Conservation (phyloP, 495 filamentous ascomycete species). For the Filosporella fistucella region DNA sequence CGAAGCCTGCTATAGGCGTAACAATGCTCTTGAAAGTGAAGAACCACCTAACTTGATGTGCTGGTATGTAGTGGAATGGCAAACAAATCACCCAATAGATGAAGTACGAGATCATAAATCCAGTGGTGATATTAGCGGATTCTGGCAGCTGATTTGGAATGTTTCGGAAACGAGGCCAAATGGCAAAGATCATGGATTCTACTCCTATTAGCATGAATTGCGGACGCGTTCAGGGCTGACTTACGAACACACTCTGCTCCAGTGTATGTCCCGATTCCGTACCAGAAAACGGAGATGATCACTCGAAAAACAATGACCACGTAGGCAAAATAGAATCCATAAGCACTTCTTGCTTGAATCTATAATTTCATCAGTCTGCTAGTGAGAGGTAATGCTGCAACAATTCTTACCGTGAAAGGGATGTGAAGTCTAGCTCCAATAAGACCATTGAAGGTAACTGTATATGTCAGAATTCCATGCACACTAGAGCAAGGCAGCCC, state of each 20-base stretch:
- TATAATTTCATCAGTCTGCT: neutral
- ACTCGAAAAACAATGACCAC: conserved; percentile 60
- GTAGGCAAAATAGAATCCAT: conserved; percentile 65
- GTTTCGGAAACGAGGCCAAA: conserved; percentile 55
- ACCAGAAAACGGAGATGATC: conserved; percentile 66
- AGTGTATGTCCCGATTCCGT: conserved; percentile 62
- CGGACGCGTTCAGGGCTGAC: conserved; percentile 25
- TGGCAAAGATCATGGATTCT: conserved; percentile 59
- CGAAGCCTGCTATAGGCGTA: conserved; percentile 44
- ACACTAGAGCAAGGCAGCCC: no score
- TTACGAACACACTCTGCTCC: conserved; percentile 54
- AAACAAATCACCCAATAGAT: conserved; percentile 53
- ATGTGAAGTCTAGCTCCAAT: conserved; percentile 56
- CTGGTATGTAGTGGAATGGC: conserved; percentile 47
- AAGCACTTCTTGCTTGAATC: conserved; percentile 55
- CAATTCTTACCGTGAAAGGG: conserved; percentile 49
- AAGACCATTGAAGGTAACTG: conserved; percentile 52
- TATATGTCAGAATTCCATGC: no score
- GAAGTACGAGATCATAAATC: conserved; percentile 54
- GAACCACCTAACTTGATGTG: conserved; percentile 49
- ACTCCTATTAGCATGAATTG: conserved; percentile 29
- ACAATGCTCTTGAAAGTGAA: conserved; percentile 51
- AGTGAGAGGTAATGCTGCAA: neutral
- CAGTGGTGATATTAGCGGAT: conserved; percentile 56
- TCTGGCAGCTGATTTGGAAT: conserved; percentile 51